phyloP scores from a whole-genome alignment of 2,329 filamentous ascomycete genomes.

The Pestalotiopsis sp. region DNA sequence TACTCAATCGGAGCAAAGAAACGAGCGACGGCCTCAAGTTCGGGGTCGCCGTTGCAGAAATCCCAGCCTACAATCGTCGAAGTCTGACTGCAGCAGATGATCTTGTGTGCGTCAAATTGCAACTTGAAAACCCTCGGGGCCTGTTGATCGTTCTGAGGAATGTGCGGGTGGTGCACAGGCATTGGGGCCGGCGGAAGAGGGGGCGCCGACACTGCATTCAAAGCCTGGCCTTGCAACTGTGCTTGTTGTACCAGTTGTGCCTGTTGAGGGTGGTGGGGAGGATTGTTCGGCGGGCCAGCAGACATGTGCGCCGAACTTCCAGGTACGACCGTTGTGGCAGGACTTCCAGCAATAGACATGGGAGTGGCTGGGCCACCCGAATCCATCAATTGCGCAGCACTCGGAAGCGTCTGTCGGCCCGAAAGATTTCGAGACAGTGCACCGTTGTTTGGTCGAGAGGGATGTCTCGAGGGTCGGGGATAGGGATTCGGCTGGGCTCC shows the following conservation, averaged over 20 bases:
- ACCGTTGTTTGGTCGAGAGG: not conserved
- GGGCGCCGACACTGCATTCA: constrained; percentile 14
- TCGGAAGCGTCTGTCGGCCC: constrained; percentile 10
- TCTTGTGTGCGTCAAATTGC: constrained; percentile 90
- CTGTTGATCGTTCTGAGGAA: constrained; percentile 46
- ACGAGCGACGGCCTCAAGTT: constrained; percentile 75
- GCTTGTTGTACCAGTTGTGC: constrained; percentile 12
- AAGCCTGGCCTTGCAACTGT: constrained; percentile 35
- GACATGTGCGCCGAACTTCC: constrained; percentile 6
- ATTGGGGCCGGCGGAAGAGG: constrained; percentile 9
- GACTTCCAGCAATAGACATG: not conserved
- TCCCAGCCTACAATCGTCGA: constrained; percentile 96
- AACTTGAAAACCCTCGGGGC: constrained; percentile 84
- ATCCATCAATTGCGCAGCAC: not conserved
- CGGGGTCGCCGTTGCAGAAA: constrained; percentile 84
- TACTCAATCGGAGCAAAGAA: constrained; percentile 73
- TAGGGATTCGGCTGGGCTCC: not conserved
- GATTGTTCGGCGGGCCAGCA: constrained; percentile 8
- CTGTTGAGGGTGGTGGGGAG: not conserved
- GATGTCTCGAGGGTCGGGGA: constrained; percentile 1
- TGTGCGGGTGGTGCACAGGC: constrained; percentile 45
- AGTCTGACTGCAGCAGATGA: constrained; percentile 93
- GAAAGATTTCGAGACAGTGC: not conserved
- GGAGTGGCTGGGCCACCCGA: not conserved
- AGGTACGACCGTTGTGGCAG: constrained; percentile 17